Evolutionary conservation across 768 basidiomycete species (phyloP).

Genomic region (Lyophyllum decastes): DNA sequence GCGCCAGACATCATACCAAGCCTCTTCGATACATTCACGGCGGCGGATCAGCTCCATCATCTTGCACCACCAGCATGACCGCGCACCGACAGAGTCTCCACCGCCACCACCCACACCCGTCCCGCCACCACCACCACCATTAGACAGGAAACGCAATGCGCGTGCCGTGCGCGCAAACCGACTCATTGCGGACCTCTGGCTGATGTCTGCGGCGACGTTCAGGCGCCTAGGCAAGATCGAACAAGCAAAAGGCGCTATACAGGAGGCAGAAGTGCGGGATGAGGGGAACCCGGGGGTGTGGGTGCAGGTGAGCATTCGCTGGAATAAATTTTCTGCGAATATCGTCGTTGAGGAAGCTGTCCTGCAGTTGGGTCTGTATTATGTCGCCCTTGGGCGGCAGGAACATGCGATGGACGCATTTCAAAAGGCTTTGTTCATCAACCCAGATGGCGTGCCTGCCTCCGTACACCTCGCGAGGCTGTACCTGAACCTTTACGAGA

Average conservation of each 20-base stretch:
- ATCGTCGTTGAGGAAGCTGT: background rate
- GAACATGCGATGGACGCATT: slow-evolving; percentile 74
- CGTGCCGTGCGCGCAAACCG: slow-evolving; percentile 60
- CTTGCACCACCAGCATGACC: slow-evolving; percentile 38
- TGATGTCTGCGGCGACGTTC: slow-evolving; percentile 94
- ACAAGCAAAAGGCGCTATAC: slow-evolving; percentile 87
- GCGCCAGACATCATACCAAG: slow-evolving; percentile 61
- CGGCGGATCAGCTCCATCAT: slow-evolving; percentile 55
- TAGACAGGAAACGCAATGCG: slow-evolving; percentile 38
- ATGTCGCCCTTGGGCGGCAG: slow-evolving; percentile 56
- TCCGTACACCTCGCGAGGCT: slow-evolving; percentile 76
- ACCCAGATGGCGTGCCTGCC: slow-evolving; percentile 77
- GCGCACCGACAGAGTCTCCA: slow-evolving; percentile 37
- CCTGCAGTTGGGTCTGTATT: slow-evolving; percentile 73
- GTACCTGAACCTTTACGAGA: slow-evolving; percentile 48
- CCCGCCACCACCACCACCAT: slow-evolving; percentile 33
- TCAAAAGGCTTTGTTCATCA: slow-evolving; percentile 87
- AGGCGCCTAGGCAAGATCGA: slow-evolving; percentile 87
- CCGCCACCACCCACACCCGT: slow-evolving; percentile 49
- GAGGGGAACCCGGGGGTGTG: slow-evolving; percentile 88
- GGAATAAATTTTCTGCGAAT: background rate
- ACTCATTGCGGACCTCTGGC: slow-evolving; percentile 85
- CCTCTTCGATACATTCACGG: slow-evolving; percentile 85
- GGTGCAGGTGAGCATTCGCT: slow-evolving; percentile 70
- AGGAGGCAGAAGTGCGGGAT: slow-evolving; percentile 91